Conservation (phyloP, 108 stramenopile species). For the Cyclotella choctawhatcheeana region DNA sequence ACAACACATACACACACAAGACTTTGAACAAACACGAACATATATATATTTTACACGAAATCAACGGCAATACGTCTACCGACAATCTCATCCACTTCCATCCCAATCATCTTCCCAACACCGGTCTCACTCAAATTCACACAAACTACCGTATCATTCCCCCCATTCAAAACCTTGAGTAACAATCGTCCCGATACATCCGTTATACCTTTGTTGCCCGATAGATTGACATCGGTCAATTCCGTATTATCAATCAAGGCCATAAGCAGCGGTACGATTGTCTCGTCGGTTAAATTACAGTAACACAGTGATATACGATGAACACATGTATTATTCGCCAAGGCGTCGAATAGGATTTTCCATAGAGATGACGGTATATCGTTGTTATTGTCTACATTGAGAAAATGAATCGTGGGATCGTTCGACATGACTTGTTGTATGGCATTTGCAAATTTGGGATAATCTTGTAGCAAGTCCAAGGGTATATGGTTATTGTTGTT, state of each 20-base stretch:
- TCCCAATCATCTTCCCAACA: background rate
- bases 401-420: background rate
- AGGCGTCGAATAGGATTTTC: background rate
- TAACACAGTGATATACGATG: background rate
- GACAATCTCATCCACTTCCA: background rate
- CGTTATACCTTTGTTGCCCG: background rate
- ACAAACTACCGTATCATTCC: background rate
- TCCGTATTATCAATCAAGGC: background rate
- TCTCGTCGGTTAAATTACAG: conserved; percentile 1
- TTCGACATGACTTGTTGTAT: background rate
- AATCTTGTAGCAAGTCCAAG: background rate
- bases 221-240: background rate
- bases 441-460: background rate
- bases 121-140: background rate
- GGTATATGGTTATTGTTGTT: background rate
- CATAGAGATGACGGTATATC: background rate
- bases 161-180: background rate
- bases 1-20: background rate
- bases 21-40: background rate
- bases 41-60: background rate
- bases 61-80: background rate
- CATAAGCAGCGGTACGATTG: background rate
- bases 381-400: background rate
- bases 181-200: conserved; percentile 1
- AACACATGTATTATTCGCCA: background rate